A percentile compares a stretch with the other conserved stretches of the same genome.
Evolutionary conservation across 306 rosid genomes (phyloP).

Genomic region (Cucumis cinereus): DNA sequence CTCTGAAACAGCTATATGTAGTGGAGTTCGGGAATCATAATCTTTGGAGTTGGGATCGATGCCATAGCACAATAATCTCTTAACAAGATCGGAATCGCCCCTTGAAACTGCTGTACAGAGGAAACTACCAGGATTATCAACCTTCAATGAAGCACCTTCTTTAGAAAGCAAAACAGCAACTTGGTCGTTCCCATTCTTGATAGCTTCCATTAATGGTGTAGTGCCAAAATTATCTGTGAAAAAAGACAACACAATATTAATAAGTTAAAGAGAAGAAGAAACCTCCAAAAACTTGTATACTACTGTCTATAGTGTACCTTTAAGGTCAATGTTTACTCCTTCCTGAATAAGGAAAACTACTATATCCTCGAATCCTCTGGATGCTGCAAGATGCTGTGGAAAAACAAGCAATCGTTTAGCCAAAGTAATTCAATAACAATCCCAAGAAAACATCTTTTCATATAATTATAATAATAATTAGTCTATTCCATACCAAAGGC

Average conservation of each 20-base stretch:
- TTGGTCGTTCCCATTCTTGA: conserved; percentile 69
- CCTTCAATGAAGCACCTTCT: conserved; percentile 62
- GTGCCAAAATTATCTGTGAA: conserved; percentile 67
- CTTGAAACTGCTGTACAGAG: conserved; percentile 60
- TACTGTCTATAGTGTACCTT: conserved; percentile 26
- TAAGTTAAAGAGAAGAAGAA: background rate
- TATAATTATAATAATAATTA: background rate
- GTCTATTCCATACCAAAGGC: conserved; percentile 54
- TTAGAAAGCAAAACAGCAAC: conserved; percentile 54
- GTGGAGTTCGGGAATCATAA: conserved; percentile 77
- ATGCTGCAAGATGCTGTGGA: conserved; percentile 83
- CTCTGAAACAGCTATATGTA: conserved; percentile 74
- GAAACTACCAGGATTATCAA: conserved; percentile 59
- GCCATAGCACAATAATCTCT: conserved; percentile 56
- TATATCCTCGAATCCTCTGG: conserved; percentile 73
- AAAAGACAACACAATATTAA: background rate
- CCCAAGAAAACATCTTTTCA: background rate
- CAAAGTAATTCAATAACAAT: background rate
- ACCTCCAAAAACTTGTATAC: background rate
- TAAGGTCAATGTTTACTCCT: conserved; percentile 42
- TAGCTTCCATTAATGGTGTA: conserved; percentile 81
- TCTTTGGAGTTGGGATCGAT: conserved; percentile 83
- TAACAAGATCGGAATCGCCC: conserved; percentile 75
- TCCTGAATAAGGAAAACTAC: conserved; percentile 55
- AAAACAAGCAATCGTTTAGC: background rate